phyloP scores from a whole-genome alignment of 768 basidiomycete genomes.

The Ephemerocybe angulata region DNA sequence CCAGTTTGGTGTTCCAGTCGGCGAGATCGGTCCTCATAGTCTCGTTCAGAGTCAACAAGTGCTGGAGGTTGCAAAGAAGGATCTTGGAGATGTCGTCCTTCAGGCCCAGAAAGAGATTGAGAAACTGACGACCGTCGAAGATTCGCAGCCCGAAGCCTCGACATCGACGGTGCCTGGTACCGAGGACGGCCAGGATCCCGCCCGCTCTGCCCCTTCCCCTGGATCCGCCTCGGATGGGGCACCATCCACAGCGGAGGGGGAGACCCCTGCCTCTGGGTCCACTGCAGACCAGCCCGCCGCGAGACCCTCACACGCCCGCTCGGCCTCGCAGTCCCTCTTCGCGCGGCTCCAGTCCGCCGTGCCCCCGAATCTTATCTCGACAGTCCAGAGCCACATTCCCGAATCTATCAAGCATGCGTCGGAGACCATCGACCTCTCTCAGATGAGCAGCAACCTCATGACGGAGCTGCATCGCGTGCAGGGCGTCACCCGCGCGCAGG shows the following conservation, averaged over 20 bases:
- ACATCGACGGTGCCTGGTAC: neutral
- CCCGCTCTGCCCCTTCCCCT: constrained; percentile 5
- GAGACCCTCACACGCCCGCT: constrained; percentile 18
- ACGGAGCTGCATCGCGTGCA: constrained; percentile 72
- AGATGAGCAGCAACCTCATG: constrained; percentile 60
- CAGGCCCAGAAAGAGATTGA: constrained; percentile 78
- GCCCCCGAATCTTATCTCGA: constrained; percentile 68
- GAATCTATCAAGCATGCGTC: constrained; percentile 61
- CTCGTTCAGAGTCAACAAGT: constrained; percentile 60
- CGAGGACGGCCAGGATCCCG: neutral
- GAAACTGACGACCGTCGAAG: constrained; percentile 43
- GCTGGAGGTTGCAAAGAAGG: constrained; percentile 66
- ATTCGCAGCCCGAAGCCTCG: neutral
- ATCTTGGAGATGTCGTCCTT: constrained; percentile 65
- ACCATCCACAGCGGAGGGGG: neutral
- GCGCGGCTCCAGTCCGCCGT: constrained; percentile 69
- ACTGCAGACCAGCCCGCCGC: neutral
- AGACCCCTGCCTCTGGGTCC: neutral
- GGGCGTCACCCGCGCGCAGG: constrained; percentile 68
- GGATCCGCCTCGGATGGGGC: constrained; percentile 13
- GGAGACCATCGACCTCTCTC: constrained; percentile 63
- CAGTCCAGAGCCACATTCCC: constrained; percentile 65
- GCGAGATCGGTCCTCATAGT: neutral
- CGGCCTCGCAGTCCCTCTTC: constrained; percentile 48
- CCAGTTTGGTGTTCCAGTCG: neutral